phyloP scores from a whole-genome alignment of 352 stramenopile species.

The Phytophthora crassamura region DNA sequence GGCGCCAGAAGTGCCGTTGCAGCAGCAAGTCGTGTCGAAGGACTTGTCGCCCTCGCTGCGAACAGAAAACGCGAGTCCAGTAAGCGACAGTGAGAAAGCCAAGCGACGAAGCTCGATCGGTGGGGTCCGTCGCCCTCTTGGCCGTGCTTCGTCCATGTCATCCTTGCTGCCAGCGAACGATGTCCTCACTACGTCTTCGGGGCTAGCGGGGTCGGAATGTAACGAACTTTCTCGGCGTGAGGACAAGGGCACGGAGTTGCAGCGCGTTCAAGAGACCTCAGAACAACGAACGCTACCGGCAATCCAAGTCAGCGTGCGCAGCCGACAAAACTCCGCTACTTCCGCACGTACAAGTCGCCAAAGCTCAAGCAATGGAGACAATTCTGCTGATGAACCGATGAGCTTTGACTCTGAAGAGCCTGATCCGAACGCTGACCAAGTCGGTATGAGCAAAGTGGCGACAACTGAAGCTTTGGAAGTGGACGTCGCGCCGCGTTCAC shows the following conservation, averaged over 20 bases:
- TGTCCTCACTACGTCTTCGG: neutral
- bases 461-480: neutral
- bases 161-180: neutral
- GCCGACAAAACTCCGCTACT: conserved; percentile 1
- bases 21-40: neutral
- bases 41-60: neutral
- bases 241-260: neutral
- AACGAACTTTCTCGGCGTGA: neutral
- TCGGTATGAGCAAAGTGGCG: neutral
- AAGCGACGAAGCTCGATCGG: neutral
- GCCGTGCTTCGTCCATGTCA: neutral
- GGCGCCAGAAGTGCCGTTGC: neutral
- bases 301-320: conserved; percentile 9
- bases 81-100: neutral
- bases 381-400: no score
- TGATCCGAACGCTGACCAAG: no score
- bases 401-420: no score
- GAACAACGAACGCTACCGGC: neutral
- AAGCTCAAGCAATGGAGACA: neutral
- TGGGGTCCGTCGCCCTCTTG: neutral
- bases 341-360: neutral
- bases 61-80: neutral
- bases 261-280: neutral
- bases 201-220: no score
- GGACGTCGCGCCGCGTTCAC: neutral